Evolutionary conservation across 1,139 yeast genomes (phyloP).

Genomic region (Saccharomyces hybrid): DNA sequence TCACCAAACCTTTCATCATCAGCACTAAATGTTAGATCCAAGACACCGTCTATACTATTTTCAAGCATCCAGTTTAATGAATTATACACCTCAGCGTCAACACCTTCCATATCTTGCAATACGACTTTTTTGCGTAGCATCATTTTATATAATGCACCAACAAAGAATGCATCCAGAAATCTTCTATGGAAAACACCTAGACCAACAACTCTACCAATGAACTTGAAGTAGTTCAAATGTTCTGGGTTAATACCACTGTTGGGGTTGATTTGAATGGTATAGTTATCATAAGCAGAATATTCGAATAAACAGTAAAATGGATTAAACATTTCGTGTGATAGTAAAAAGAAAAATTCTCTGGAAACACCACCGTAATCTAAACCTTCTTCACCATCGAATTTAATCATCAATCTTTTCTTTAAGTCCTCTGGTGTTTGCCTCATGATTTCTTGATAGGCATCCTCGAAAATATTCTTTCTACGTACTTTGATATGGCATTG

Average conservation of each 20-base stretch:
- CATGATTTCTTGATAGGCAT: conserved; percentile 96
- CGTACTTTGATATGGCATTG: conserved; percentile 98
- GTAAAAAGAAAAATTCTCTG: conserved; percentile 89
- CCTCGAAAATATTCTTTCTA: conserved; percentile 93
- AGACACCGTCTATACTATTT: conserved; percentile 78
- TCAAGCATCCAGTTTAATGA: conserved; percentile 93
- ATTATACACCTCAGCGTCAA: conserved; percentile 91
- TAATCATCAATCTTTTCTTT: conserved; percentile 94
- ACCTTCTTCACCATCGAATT: conserved; percentile 98
- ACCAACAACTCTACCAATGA: conserved; percentile 97
- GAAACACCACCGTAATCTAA: conserved; percentile 99
- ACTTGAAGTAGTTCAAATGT: conserved; percentile 94
- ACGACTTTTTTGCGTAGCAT: conserved; percentile 92
- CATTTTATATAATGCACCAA: conserved; percentile 97
- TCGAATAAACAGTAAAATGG: conserved; percentile 96
- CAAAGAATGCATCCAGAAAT: conserved; percentile 94
- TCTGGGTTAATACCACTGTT: conserved; percentile 97
- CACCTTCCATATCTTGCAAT: conserved; percentile 97
- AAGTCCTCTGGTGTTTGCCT: conserved; percentile 97
- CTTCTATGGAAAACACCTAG: conserved; percentile 97
- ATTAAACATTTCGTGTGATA: conserved; percentile 97
- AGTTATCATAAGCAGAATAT: conserved; percentile 95
- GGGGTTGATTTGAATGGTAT: conserved; percentile 94
- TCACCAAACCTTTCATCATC: conserved; percentile 97
- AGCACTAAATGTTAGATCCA: conserved; percentile 85